phyloP scores from a whole-genome alignment of 2,329 filamentous ascomycete genomes.

The Calonectria leucothoes region DNA sequence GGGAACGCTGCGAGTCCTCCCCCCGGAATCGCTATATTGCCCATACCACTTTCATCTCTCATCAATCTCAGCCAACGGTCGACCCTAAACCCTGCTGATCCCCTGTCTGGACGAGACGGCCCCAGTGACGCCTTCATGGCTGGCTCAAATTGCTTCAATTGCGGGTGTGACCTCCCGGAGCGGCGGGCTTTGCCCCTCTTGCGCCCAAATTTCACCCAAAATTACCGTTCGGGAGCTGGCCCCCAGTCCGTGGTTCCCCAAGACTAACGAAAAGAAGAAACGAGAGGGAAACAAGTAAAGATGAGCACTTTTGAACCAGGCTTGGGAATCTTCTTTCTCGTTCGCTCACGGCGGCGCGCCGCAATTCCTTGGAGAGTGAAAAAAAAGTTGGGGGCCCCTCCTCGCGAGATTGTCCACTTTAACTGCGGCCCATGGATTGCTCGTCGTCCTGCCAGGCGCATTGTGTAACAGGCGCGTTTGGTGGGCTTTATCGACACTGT shows the following conservation, averaged over 20 bases:
- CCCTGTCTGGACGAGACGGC: constrained; percentile 11
- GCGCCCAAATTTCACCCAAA: constrained; percentile 7
- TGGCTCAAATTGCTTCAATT: constrained; percentile 15
- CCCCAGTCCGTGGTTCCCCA: not conserved
- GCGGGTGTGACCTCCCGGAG: constrained; percentile 7
- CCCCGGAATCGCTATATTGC: constrained; percentile 25
- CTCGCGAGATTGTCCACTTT: constrained; percentile 23
- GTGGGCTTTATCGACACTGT: not conserved
- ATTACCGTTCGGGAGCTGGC: not conserved
- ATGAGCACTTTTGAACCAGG: not conserved
- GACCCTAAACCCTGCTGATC: constrained; percentile 14
- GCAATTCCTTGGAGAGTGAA: not conserved
- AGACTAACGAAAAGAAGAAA: constrained; percentile 20
- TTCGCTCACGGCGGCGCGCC: not conserved
- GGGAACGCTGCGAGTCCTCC: not conserved
- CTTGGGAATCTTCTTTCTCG: not conserved
- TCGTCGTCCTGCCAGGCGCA: constrained; percentile 2
- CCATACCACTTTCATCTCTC: constrained; percentile 27
- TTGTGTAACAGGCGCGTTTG: constrained; percentile 4
- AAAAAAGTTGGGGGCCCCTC: constrained; percentile 5
- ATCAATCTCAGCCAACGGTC: constrained; percentile 22
- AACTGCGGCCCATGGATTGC: not conserved
- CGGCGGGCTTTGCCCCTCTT: constrained; percentile 1
- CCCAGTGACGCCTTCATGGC: constrained; percentile 17
- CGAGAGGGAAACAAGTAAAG: constrained; percentile 16